Evolutionary conservation across 208 protist genomes (phyloP), one percentile per base, ranked within the genome.

Genomic region (Spongospora subterranea): DNA sequence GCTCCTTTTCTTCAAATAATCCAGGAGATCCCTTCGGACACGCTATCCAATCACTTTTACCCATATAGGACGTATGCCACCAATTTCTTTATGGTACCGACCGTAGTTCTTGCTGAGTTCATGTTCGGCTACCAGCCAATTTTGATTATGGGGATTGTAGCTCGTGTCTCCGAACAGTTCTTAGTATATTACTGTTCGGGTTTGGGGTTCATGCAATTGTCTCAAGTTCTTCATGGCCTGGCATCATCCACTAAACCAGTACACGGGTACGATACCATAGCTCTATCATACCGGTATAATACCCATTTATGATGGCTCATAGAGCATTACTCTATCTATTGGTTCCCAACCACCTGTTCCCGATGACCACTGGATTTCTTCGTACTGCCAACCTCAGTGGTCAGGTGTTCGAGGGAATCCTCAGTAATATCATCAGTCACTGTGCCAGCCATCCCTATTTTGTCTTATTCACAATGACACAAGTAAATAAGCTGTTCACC

Each of bases 121-220:
- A 20, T 39, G 17, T 6, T 43, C 71, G 71, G 71, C 35, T 82
- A 82, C n/a, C 6, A 39, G 40, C 71, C 71, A 35, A n/a, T 43
- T 43, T n/a, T 82, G n/a, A 20, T 82, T 17, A 17, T 35, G 6
- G 71, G 71, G 17, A 82, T 82, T n/a, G 17, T 43, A n/a, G n/a
- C 71, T 17, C 71, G 71, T 43, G 71, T 82, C n/a, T 35, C 40
- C 13, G 71, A 82, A 82, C 71, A 82, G 71, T 82, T 82, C 71
- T 17, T 82, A n/a, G 17, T 82, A 6, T 82, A 82, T n/a, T 82
- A 82, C 71, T 82, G 71, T 43, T 35, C 71, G 35, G 71, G 17
- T n/a, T 24, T 29, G 24, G 24, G 24, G 6, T 45, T 82, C 71
- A 35, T 82, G 6, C 40, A n/a, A 13, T 43, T 82, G 6, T 45